Percentiles rank a stretch among this genome's conserved stretches.
Conservation (phyloP, 768 basidiomycete genomes). For the Suillus paluster region DNA sequence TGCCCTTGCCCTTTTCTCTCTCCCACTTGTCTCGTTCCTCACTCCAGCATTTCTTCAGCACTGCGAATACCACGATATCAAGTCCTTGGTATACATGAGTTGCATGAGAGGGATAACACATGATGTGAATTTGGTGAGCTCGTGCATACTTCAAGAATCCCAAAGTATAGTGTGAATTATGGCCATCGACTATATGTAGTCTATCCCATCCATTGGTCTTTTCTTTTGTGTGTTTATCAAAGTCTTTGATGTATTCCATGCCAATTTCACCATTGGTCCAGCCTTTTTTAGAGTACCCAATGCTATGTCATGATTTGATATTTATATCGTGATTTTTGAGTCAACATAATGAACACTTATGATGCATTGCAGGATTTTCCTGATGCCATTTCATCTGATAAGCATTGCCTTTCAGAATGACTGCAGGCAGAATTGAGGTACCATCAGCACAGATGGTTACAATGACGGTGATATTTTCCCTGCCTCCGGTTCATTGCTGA, state of each 20-base stretch:
- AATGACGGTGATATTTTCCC: constrained; percentile 31
- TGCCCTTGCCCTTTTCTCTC: constrained; percentile 16
- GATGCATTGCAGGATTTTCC: constrained; percentile 19
- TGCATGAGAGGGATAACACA: constrained; percentile 34
- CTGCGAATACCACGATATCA: constrained; percentile 39
- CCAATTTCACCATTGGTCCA: constrained; percentile 34
- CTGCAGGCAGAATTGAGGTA: constrained; percentile 38
- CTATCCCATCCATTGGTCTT: constrained; percentile 33
- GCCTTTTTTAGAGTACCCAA: constrained; percentile 22
- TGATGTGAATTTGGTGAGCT: constrained; percentile 8
- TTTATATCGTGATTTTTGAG: not conserved
- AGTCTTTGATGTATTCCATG: constrained; percentile 30
- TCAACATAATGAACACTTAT: constrained; percentile 30
- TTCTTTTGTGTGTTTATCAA: constrained; percentile 33
- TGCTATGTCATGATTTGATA: not conserved
- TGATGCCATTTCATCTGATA: constrained; percentile 27
- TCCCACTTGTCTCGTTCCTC: constrained; percentile 27
- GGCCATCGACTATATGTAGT: constrained; percentile 9
- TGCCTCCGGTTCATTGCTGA: constrained; percentile 17
- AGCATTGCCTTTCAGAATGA: constrained; percentile 29
- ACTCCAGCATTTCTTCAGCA: constrained; percentile 36
- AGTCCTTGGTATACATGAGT: constrained; percentile 50
- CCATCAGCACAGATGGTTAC: constrained; percentile 48
- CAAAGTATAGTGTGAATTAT: constrained; percentile 12
- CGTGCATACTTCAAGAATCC: constrained; percentile 12